Evolutionary conservation across 2,329 filamentous ascomycete genomes (phyloP).

Genomic region (Botrytis pseudocinerea): DNA sequence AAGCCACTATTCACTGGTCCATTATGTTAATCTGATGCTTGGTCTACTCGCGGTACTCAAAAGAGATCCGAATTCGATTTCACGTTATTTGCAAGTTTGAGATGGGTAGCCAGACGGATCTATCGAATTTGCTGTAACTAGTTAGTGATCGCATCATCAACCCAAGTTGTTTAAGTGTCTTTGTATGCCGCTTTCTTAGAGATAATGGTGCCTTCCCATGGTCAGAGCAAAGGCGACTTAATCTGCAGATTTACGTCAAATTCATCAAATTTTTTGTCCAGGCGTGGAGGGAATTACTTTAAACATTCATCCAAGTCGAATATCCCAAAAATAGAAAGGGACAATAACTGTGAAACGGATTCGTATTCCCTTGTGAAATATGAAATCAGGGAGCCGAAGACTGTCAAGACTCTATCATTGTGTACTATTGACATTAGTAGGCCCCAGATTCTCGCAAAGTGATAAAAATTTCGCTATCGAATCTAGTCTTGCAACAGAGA

Average conservation of each 20-base stretch:
- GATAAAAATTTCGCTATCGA: not conserved
- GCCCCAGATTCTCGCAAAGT: too few relatives aligned
- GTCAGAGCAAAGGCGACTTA: not conserved
- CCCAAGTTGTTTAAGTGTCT: not conserved
- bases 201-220: not conserved
- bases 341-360: too few relatives aligned
- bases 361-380: too few relatives aligned
- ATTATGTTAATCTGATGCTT: not conserved
- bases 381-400: not conserved
- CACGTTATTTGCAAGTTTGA: not conserved
- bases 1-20: not conserved
- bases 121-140: too few relatives aligned
- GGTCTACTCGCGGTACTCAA: not conserved
- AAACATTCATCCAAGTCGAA: not conserved
- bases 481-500: not conserved
- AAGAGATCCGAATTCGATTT: too few relatives aligned
- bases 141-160: not conserved
- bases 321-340: too few relatives aligned
- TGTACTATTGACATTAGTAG: not conserved
- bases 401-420: not conserved
- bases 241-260: not conserved
- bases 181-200: not conserved
- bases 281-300: fast-evolving
- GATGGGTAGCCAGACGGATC: not conserved
- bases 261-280: not conserved